phyloP scores from a whole-genome alignment of 2,329 filamentous ascomycete genomes.

The Exophiala lecanii-corni region DNA sequence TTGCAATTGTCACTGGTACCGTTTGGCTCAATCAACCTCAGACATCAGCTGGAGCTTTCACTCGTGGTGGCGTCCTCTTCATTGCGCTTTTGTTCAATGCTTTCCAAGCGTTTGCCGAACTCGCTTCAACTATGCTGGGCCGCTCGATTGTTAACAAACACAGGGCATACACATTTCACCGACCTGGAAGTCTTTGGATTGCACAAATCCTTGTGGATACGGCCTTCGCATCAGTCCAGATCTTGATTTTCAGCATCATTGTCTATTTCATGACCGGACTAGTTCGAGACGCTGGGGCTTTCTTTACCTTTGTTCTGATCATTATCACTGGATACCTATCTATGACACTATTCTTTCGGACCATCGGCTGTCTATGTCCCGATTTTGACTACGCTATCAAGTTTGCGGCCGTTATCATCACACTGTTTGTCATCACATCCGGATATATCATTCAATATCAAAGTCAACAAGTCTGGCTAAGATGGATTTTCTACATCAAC shows the following conservation, averaged over 20 bases:
- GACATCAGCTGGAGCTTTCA: constrained; percentile 66
- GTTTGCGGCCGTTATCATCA: constrained; percentile 73
- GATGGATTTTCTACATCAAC: constrained; percentile 78
- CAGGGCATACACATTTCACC: constrained; percentile 74
- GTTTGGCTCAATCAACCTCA: constrained; percentile 68
- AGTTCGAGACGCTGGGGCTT: constrained; percentile 64
- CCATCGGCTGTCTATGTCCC: constrained; percentile 67
- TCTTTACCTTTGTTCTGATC: constrained; percentile 72
- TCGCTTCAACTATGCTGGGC: constrained; percentile 70
- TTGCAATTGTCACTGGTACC: constrained; percentile 74
- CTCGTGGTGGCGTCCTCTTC: constrained; percentile 76
- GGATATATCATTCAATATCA: constrained; percentile 82
- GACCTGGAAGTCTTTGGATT: constrained; percentile 77
- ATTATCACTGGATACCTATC: constrained; percentile 64
- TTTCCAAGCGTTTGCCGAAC: constrained; percentile 78
- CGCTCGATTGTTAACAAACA: constrained; percentile 79
- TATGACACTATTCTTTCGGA: constrained; percentile 75
- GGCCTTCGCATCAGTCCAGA: constrained; percentile 65
- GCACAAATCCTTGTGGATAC: constrained; percentile 67
- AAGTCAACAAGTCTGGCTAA: constrained; percentile 67
- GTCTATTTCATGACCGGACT: constrained; percentile 76
- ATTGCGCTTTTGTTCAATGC: constrained; percentile 77
- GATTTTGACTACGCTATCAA: constrained; percentile 85
- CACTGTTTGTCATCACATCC: constrained; percentile 72
- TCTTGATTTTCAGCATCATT: constrained; percentile 67